Conservation (phyloP, 2,329 filamentous ascomycete species). For the Sclerotinia minor region DNA sequence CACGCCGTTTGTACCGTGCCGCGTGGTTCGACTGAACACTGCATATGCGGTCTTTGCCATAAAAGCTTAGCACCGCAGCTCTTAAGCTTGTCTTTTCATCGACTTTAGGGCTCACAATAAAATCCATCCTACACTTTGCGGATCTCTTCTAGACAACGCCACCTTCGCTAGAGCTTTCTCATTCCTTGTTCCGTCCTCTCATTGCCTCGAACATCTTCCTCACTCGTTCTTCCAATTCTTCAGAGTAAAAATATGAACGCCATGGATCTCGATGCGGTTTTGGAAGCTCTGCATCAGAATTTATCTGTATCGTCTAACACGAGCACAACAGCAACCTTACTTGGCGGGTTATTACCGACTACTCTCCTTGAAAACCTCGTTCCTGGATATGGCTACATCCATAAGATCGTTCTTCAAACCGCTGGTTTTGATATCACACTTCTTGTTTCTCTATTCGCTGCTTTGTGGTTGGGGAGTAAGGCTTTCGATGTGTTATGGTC, state of each 20-base stretch:
- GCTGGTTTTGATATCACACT: slow-evolving; percentile 40
- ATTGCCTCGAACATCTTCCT: not conserved
- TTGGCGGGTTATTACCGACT: slow-evolving; percentile 30
- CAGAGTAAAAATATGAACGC: not conserved
- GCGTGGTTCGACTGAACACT: slow-evolving; percentile 5
- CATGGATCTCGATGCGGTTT: not conserved
- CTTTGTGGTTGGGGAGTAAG: slow-evolving; percentile 47
- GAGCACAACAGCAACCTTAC: slow-evolving; percentile 8
- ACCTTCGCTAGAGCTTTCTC: not conserved
- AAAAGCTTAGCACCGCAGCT: not conserved
- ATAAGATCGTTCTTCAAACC: slow-evolving; percentile 37
- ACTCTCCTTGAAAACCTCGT: slow-evolving; percentile 40
- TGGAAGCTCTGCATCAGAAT: slow-evolving; percentile 16
- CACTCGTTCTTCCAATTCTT: not conserved
- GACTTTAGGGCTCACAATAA: not conserved
- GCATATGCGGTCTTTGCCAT: not conserved
- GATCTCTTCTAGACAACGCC: not conserved
- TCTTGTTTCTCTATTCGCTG: slow-evolving; percentile 36
- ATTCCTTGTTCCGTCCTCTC: not conserved
- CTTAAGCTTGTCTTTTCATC: not conserved
- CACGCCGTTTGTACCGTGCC: slow-evolving; percentile 6
- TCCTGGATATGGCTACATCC: slow-evolving; percentile 40
- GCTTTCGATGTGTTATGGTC: slow-evolving; percentile 44
- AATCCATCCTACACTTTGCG: not conserved
- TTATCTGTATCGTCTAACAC: slow-evolving; percentile 9